Conservation (phyloP, 495 filamentous ascomycete genomes). For the Neurospora sp. region DNA sequence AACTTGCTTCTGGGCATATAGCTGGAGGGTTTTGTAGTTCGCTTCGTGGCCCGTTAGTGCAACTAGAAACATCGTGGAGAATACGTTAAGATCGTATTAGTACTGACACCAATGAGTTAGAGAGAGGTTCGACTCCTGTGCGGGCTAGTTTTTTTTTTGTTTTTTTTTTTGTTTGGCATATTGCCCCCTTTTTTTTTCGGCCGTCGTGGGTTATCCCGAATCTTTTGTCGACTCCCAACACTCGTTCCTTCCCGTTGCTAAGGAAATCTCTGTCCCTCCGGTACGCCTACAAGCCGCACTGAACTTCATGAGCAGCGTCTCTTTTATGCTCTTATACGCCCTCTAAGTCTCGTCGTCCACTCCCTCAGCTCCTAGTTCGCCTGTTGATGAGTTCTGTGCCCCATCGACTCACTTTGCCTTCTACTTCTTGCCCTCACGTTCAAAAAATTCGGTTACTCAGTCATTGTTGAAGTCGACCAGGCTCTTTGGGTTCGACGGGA, state of each 20-base stretch:
- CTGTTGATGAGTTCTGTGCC: not conserved
- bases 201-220: not conserved
- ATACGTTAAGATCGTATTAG: not conserved
- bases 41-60: not conserved
- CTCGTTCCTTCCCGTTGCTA: not conserved
- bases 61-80: accelerated
- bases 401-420: too few relatives aligned
- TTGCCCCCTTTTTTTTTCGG: not conserved
- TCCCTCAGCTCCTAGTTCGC: not conserved
- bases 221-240: not conserved
- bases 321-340: not conserved
- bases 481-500: too few relatives aligned
- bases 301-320: not conserved
- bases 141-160: not conserved
- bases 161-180: not conserved
- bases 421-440: too few relatives aligned
- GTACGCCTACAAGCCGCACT: not conserved
- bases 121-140: not conserved
- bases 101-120: not conserved
- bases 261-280: not conserved
- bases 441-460: too few relatives aligned
- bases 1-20: not conserved
- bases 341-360: not conserved
- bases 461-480: not conserved
- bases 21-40: not conserved